Evolutionary conservation across 768 basidiomycete species (phyloP).

Genomic region (Trametes maxima): DNA sequence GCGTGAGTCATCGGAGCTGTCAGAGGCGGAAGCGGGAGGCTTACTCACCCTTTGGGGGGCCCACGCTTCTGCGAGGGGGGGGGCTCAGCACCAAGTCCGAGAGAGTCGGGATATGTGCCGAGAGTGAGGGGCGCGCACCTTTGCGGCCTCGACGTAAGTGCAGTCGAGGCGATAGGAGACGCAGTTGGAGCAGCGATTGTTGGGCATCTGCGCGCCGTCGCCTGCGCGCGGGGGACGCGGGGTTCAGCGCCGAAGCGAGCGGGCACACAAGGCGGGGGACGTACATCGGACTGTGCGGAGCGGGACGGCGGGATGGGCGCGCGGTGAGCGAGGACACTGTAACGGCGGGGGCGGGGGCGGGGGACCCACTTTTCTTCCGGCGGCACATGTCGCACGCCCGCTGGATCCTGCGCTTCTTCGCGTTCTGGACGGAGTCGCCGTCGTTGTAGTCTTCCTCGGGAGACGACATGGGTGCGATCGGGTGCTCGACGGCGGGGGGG

Average conservation of each 20-base stretch:
- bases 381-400: conserved; percentile 83
- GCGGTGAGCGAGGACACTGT: background rate
- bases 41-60: conserved; percentile 59
- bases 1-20: background rate
- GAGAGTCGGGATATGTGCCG: background rate
- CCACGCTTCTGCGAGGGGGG: conserved; percentile 48
- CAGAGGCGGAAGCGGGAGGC: background rate
- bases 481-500: background rate
- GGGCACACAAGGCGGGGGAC: conserved; percentile 25
- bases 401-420: conserved; percentile 74
- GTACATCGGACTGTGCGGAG: conserved; percentile 60
- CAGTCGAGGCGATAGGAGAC: conserved; percentile 59
- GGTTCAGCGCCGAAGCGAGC: background rate
- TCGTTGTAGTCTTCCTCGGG: conserved; percentile 66
- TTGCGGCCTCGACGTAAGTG: conserved; percentile 69
- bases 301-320: too few species aligned
- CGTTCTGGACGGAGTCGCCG: conserved; percentile 38
- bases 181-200: conserved; percentile 67
- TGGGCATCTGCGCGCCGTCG: conserved; percentile 70
- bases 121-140: conserved; percentile 42
- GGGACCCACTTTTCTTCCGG: conserved; percentile 73
- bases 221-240: conserved; percentile 39
- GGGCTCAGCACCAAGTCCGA: background rate
- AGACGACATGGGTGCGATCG: conserved; percentile 55
- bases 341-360: conserved; percentile 14